These are phyloP conservation scores for Rhododendron vialii DNA, from an alignment of 148 eudicot genomes.

Conservation along the genomic window DNA sequence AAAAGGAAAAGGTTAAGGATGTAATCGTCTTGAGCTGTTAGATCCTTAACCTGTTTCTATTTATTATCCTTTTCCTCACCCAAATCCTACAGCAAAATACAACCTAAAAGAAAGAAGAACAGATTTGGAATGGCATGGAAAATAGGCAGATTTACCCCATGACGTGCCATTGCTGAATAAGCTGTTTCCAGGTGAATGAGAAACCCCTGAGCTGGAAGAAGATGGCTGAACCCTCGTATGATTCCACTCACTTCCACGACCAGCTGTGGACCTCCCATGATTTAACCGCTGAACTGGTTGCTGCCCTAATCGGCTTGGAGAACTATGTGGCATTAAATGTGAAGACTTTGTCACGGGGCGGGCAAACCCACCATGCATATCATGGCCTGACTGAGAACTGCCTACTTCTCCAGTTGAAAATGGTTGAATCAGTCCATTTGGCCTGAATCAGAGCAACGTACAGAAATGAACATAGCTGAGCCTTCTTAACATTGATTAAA, in stretches of 20 bases:
- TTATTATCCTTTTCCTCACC: background rate
- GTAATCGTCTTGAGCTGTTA: background rate
- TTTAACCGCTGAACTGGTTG: constrained; percentile 49
- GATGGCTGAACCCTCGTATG: constrained; percentile 41
- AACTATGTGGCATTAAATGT: constrained; percentile 42
- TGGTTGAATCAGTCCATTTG: constrained; percentile 53
- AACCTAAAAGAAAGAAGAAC: background rate
- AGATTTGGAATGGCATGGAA: background rate
- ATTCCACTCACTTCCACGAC: constrained; percentile 55
- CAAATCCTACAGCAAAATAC: background rate
- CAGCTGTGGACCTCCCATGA: constrained; percentile 49
- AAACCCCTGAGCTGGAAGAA: constrained; percentile 42
- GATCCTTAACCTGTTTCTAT: background rate
- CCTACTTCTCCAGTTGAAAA: constrained; percentile 45
- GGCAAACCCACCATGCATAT: constrained; percentile 41
- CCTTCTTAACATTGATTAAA: background rate
- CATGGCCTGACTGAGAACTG: constrained; percentile 46
- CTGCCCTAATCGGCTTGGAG: constrained; percentile 78
- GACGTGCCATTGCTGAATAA: constrained; percentile 38
- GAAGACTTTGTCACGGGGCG: constrained; percentile 52
- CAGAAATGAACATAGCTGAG: background rate
- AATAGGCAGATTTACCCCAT: constrained; percentile 43
- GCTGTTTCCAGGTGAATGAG: constrained; percentile 45
- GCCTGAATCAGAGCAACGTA: constrained; percentile 41
- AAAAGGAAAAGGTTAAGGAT: background rate